Evolutionary conservation across 306 rosid genomes (phyloP), one percentile per base, ranked within the genome.

Genomic region (Begonia fuchsioides): DNA sequence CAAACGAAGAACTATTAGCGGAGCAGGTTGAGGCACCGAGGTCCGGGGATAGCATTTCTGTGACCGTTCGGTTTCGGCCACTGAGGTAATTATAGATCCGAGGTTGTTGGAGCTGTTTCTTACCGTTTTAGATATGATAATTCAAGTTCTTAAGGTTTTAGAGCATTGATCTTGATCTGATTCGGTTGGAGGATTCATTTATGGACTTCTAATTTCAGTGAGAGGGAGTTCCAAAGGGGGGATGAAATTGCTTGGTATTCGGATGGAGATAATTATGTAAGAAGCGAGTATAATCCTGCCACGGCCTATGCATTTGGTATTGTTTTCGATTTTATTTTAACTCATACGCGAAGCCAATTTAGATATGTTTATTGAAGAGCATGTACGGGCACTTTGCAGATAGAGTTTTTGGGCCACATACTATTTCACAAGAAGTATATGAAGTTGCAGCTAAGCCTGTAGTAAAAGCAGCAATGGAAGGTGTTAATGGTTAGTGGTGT

Each of bases 401-500:
- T 86, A 86, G 58, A 69, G 99, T 92, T 53, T 92, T 86, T 64
- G 99, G 99, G 64, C 94, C 73, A 39, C 81, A 92, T 58, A 70
- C 94, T 13, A 17, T 7, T 63, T 69, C 99, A 1, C 93, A 68
- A 1, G 93, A 85, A 63, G 99, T 92, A 52, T 92, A 92, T 52
- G 99, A 92, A 62, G 94, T 85, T 19, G 99, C 99, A 5, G 96
- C 96, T 10, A 92, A 73, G 63, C 99, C 99, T 47, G 94, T 92
- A 3, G 94, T 92, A 47, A 92, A 79, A 73, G 79, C 94, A 68
- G 93, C 99, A 51, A 92, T 92, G 99, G 99, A 92, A 64, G 99
- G 99, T 53, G 72, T 86, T 69, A 86, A 82, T 63, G 99, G 99
- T 92, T 80, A 38, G 77, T 0, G 26, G 14, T 59, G 1, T 10